Evolutionary conservation across 2,329 filamentous ascomycete genomes (phyloP), one percentile per base, ranked within the genome.

Genomic region (Colletotrichum echinochloae): DNA sequence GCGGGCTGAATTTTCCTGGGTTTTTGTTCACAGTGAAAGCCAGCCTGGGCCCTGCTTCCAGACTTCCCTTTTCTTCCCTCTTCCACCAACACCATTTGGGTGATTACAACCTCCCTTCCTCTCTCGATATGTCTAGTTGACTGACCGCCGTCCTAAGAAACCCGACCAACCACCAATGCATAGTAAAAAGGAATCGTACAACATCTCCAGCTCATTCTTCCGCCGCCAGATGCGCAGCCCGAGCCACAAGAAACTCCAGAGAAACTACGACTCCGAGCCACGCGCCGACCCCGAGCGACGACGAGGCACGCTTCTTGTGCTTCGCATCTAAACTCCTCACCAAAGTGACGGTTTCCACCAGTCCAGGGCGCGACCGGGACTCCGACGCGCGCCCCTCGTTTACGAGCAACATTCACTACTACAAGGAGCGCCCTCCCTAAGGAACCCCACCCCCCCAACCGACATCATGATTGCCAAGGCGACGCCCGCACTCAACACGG

Each of bases 201-300:
- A 79, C 73, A 80, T 79, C 73, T 82, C 83, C 74, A 75, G 75
- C 84, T 84, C 83, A 76, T 85, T 85, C 77, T 86, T 86, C 81
- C 83, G 82, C 77, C 83, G 82, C 85, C 87, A 88, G 85, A 89
- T 89, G 87, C 86, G 85, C 80, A 78, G 83, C 77, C 82, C 83
- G 75, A 84, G 82, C 81, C 81, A 82, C 79, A 82, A 85, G 78
- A 81, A 83, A 78, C 80, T 82, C 73, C 81, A 84, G 75, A 82
- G 83, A 78, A 83, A 84, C 78, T 81, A 83, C 78, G 81, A 86
- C 75, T 84, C 83, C 75, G 82, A 86, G 78, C 81, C 82, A 75
- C 87, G 87, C 77, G 85, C 85, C 76, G 87, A 89, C 82, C 86
- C 87, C 71, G 84, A 89, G 83, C 87, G 87, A 77, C 87, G 87